phyloP scores from a whole-genome alignment of 495 filamentous ascomycete genomes.

The Eremomyces bilateralis region DNA sequence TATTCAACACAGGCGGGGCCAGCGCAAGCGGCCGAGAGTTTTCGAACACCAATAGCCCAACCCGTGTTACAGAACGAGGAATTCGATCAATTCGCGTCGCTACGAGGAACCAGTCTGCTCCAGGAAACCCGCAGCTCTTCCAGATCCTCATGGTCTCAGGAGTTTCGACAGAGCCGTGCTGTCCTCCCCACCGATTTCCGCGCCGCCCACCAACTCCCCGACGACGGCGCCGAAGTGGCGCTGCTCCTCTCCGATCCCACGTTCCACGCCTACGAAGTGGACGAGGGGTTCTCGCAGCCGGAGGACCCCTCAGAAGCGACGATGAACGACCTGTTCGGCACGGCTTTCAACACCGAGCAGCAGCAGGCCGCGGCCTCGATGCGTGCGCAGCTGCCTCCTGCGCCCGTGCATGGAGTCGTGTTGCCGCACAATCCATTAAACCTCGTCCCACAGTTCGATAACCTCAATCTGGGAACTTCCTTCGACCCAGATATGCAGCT shows the following conservation, averaged over 20 bases:
- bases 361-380: conserved; percentile 3
- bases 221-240: conserved; percentile 6
- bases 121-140: too few relatives aligned
- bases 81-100: too few relatives aligned
- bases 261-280: background rate
- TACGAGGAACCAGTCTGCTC: too few relatives aligned
- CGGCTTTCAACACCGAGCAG: conserved; percentile 1
- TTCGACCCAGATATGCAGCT: background rate
- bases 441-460: conserved; percentile 3
- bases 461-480: background rate
- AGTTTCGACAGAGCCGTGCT: too few relatives aligned
- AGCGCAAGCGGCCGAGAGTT: too few relatives aligned
- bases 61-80: too few relatives aligned
- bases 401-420: conserved; percentile 2
- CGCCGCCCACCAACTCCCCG: too few relatives aligned
- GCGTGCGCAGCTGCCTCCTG: background rate
- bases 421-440: conserved; percentile 4
- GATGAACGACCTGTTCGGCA: conserved; percentile 2
- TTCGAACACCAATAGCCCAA: too few relatives aligned
- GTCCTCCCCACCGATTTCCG: too few relatives aligned
- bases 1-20: too few relatives aligned
- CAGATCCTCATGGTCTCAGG: too few relatives aligned
- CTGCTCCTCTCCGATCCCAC: conserved; percentile 5
- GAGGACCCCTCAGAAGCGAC: background rate
- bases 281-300: background rate